These are phyloP conservation scores for Pestalotiopsis sp. DNA, from an alignment of 2,329 filamentous ascomycete genomes.

Conservation along the genomic window DNA sequence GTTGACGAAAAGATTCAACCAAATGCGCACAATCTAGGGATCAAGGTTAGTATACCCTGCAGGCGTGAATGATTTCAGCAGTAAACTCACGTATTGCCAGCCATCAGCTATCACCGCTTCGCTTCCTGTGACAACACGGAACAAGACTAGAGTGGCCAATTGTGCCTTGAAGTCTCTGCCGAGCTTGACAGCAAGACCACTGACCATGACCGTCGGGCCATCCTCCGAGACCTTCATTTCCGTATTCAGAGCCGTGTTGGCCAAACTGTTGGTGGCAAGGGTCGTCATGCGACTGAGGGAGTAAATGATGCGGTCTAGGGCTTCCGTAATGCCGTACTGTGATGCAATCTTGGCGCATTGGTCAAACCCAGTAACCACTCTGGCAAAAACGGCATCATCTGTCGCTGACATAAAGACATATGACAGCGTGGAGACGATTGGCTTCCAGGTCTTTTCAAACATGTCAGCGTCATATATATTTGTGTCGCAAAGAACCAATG, in stretches of 20 bases:
- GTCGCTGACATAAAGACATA: slow-evolving; percentile 99
- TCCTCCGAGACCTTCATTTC: slow-evolving; percentile 91
- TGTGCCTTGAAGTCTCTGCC: slow-evolving; percentile 93
- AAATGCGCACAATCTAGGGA: slow-evolving; percentile 79
- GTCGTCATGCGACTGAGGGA: slow-evolving; percentile 91
- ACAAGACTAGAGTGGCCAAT: slow-evolving; percentile 91
- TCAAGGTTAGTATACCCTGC: slow-evolving; percentile 37
- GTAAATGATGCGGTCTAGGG: slow-evolving; percentile 89
- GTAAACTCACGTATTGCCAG: slow-evolving; percentile 71
- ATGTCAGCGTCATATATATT: slow-evolving; percentile 97
- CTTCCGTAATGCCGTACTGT: slow-evolving; percentile 80
- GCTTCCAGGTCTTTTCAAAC: slow-evolving; percentile 95
- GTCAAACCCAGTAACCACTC: slow-evolving; percentile 92
- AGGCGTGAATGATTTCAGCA: neutral
- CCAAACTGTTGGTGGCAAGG: slow-evolving; percentile 72
- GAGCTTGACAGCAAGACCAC: slow-evolving; percentile 93
- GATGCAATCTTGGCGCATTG: slow-evolving; percentile 93
- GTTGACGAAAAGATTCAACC: slow-evolving; percentile 95
- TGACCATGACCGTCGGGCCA: slow-evolving; percentile 85
- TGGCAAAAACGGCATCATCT: slow-evolving; percentile 91
- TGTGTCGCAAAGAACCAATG: slow-evolving; percentile 79
- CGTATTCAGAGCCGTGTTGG: slow-evolving; percentile 88
- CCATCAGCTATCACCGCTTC: slow-evolving; percentile 76
- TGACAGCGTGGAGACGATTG: slow-evolving; percentile 89
- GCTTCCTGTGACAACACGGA: slow-evolving; percentile 85